phyloP scores from a whole-genome alignment of 495 filamentous ascomycete genomes.

The Aspergillus leporis region DNA sequence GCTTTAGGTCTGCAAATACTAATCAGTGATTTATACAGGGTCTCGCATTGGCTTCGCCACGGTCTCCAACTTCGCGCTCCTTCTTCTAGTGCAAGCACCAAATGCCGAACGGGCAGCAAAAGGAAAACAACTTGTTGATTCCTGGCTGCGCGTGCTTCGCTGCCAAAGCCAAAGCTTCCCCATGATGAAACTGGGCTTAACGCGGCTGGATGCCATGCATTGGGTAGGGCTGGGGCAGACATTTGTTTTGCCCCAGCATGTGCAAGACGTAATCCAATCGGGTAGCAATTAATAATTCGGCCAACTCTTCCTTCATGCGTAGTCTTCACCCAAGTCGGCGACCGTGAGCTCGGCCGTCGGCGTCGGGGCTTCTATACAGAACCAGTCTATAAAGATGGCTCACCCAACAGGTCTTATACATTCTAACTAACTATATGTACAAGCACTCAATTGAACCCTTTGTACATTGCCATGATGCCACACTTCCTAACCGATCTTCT shows the following conservation, averaged over 20 bases:
- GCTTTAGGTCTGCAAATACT: not conserved
- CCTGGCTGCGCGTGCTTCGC: conserved; percentile 33
- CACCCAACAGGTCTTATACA: no score
- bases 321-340: not conserved
- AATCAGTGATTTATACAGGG: conserved; percentile 21
- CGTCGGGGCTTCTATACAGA: not conserved
- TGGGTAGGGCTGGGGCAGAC: conserved; percentile 28
- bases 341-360: not conserved
- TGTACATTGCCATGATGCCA: no score
- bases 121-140: conserved; percentile 34
- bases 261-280: conserved; percentile 22
- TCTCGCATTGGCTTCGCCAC: conserved; percentile 39
- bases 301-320: not conserved
- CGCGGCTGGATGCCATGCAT: conserved; percentile 33
- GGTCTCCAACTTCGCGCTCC: conserved; percentile 37
- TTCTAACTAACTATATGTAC: no score
- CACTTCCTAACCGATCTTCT: no score
- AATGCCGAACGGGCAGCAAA: conserved; percentile 30
- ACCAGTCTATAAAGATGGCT: not conserved
- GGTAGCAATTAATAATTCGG: not conserved
- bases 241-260: conserved; percentile 31
- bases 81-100: conserved; percentile 38
- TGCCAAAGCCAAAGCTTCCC: conserved; percentile 33
- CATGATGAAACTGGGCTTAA: conserved; percentile 34
- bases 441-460: no score